These are phyloP conservation scores for Candida vartiovaarae DNA, from an alignment of 805 yeast genomes.

Conservation along the genomic window DNA sequence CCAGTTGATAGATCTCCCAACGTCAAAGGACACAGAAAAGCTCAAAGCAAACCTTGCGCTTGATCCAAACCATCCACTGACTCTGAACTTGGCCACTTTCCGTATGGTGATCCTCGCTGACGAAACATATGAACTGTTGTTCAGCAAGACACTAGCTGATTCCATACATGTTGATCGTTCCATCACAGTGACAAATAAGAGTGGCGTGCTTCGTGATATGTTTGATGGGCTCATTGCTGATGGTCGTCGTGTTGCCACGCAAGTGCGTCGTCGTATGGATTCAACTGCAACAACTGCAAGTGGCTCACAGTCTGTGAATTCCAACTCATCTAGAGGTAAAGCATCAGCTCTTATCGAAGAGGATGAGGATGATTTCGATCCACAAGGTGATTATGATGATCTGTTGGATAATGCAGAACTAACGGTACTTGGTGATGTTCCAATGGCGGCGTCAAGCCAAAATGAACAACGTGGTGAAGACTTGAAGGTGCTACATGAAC, in stretches of 20 bases:
- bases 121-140: conserved; percentile 84
- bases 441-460: conserved; percentile 10
- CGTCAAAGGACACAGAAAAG: conserved; percentile 20
- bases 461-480: conserved; percentile 17
- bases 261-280: conserved; percentile 84
- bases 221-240: conserved; percentile 89
- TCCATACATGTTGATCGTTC: conserved; percentile 61
- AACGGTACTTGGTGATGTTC: conserved; percentile 32
- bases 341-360: conserved; percentile 18
- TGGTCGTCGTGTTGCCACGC: conserved; percentile 85
- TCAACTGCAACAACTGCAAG: conserved; percentile 38
- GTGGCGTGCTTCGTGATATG: conserved; percentile 70
- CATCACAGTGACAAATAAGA: conserved; percentile 35
- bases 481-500: conserved; percentile 25
- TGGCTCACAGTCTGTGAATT: not conserved
- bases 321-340: not conserved
- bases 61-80: conserved; percentile 72
- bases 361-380: conserved; percentile 47
- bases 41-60: conserved; percentile 68
- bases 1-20: conserved; percentile 36
- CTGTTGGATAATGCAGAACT: conserved; percentile 44
- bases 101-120: conserved; percentile 93
- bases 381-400: conserved; percentile 36
- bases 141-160: conserved; percentile 58
- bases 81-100: conserved; percentile 76